A percentile compares a stretch with the other conserved stretches of the same genome.
phyloP scores from a whole-genome alignment of 495 filamentous ascomycete genomes.

The Eremomyces bilateralis region DNA sequence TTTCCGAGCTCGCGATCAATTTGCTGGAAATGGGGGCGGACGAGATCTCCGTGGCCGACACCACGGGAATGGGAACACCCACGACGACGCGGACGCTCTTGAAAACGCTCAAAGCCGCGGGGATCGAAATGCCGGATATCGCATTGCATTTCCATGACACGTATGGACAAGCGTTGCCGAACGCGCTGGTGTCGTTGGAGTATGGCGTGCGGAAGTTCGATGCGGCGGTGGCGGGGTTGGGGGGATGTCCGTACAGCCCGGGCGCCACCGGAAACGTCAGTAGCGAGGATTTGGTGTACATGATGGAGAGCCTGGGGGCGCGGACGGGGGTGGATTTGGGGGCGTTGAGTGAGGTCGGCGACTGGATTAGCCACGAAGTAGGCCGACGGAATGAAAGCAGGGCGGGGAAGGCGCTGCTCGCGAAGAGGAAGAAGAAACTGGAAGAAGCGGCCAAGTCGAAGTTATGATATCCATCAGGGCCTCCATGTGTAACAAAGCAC shows the following conservation, averaged over 20 bases:
- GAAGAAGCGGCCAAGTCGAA: background rate
- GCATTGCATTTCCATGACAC: conserved; percentile 96
- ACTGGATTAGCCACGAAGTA: conserved; percentile 74
- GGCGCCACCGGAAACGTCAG: conserved; percentile 91
- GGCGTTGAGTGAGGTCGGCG: conserved; percentile 55
- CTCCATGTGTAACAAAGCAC: no score
- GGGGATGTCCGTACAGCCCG: conserved; percentile 83
- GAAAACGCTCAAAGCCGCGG: conserved; percentile 46
- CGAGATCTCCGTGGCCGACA: conserved; percentile 85
- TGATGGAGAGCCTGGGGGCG: conserved; percentile 66
- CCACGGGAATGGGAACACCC: conserved; percentile 89
- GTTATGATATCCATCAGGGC: no score
- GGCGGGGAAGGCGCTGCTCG: conserved; percentile 22
- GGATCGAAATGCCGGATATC: conserved; percentile 56
- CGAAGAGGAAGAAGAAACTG: conserved; percentile 15
- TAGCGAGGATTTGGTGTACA: conserved; percentile 86
- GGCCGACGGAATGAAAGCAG: conserved; percentile 31
- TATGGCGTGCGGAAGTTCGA: conserved; percentile 82
- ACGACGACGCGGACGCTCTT: conserved; percentile 54
- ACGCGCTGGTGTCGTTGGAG: conserved; percentile 68
- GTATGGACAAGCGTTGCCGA: conserved; percentile 84
- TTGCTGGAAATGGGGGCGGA: conserved; percentile 90
- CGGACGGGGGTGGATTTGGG: conserved; percentile 76
- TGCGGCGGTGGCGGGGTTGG: conserved; percentile 69
- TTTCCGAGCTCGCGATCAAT: conserved; percentile 62